Evolutionary conservation across 2,329 filamentous ascomycete genomes (phyloP).

Genomic region (Truncatella angustata): DNA sequence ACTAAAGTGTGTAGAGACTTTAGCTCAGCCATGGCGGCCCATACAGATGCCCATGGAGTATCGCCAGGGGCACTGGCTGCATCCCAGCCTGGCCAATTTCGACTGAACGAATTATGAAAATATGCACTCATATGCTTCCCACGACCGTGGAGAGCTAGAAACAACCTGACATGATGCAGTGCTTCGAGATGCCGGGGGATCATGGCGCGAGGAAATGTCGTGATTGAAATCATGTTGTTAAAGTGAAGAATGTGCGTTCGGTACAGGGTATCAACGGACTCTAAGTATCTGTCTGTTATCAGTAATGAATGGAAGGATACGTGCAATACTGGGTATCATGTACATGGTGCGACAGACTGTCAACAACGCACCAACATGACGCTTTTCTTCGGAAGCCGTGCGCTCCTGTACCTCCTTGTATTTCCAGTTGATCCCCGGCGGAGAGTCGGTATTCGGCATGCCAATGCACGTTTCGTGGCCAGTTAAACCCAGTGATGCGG

Average conservation of each 20-base stretch:
- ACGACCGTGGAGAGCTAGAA: background rate
- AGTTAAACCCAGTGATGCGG: background rate
- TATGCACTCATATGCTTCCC: background rate
- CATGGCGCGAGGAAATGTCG: slow-evolving; percentile 1
- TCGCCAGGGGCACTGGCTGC: background rate
- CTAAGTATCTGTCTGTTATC: background rate
- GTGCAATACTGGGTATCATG: background rate
- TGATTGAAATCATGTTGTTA: slow-evolving; percentile 3
- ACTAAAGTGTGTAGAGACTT: slow-evolving; percentile 4
- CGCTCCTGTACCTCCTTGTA: background rate
- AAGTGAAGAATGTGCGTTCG: slow-evolving; percentile 1
- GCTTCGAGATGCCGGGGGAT: background rate
- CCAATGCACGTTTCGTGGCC: background rate
- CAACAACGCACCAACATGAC: background rate
- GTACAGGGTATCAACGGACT: slow-evolving; percentile 3
- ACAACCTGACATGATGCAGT: slow-evolving; percentile 5
- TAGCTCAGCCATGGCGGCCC: background rate
- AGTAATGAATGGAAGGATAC: background rate
- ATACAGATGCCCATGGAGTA: slow-evolving; percentile 5
- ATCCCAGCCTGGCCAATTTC: slow-evolving; percentile 4
- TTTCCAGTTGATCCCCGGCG: background rate
- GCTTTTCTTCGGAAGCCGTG: background rate
- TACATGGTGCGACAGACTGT: background rate
- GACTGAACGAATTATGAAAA: slow-evolving; percentile 6
- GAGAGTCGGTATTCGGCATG: background rate